These are phyloP conservation scores for Diaporthe nobilis DNA, from an alignment of 2,329 filamentous ascomycete species.

Conservation along the genomic window DNA sequence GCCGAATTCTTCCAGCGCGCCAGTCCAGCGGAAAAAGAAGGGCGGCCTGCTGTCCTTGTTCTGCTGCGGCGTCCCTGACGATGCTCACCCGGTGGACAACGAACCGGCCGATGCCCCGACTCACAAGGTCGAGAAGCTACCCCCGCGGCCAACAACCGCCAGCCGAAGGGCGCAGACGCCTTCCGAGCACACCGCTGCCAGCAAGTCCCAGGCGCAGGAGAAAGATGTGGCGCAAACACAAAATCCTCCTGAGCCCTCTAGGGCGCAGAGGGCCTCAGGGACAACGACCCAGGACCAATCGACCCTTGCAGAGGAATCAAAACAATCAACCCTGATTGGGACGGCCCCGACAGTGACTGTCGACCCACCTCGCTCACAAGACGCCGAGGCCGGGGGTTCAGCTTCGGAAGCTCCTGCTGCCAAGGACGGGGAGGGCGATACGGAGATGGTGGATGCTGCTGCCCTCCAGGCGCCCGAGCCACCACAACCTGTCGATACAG, in stretches of 20 bases:
- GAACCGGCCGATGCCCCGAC: slow-evolving; percentile 66
- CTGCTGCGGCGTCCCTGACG: slow-evolving; percentile 77
- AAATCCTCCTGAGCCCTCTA: slow-evolving; percentile 52
- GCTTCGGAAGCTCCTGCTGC: slow-evolving; percentile 43
- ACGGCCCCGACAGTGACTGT: slow-evolving; percentile 58
- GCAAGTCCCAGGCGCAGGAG: slow-evolving; percentile 61
- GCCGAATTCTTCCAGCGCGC: slow-evolving; percentile 65
- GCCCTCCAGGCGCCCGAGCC: slow-evolving; percentile 49
- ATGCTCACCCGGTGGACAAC: slow-evolving; percentile 66
- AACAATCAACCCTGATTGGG: slow-evolving; percentile 58
- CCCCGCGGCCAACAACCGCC: slow-evolving; percentile 67
- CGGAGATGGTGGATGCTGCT: slow-evolving; percentile 76
- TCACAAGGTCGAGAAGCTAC: slow-evolving; percentile 71
- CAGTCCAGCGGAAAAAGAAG: slow-evolving; percentile 66
- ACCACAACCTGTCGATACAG: slow-evolving; percentile 40
- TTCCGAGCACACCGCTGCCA: slow-evolving; percentile 61
- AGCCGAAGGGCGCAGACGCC: slow-evolving; percentile 68
- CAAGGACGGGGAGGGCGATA: slow-evolving; percentile 70
- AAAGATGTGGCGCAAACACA: slow-evolving; percentile 61
- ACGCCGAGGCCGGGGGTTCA: slow-evolving; percentile 35
- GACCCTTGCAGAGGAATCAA: slow-evolving; percentile 60
- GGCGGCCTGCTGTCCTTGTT: slow-evolving; percentile 72
- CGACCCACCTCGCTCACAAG: slow-evolving; percentile 53
- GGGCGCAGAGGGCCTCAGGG: slow-evolving; percentile 62
- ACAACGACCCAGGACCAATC: slow-evolving; percentile 63